These are phyloP conservation scores for Arachnopeziza araneosa DNA, from an alignment of 2,329 filamentous ascomycete genomes.

Conservation along the genomic window DNA sequence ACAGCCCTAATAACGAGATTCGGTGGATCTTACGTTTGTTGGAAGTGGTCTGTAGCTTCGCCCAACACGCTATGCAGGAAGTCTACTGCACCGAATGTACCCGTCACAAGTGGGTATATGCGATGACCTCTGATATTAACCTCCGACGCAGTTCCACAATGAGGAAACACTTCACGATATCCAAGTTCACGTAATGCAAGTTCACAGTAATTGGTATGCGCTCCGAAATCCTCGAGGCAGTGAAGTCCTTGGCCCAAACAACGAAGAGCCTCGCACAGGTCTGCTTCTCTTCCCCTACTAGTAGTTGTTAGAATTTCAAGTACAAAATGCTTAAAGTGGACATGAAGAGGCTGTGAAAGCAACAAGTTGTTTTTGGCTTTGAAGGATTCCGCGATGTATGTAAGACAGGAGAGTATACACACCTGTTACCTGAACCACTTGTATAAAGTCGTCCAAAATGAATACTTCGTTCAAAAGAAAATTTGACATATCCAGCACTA, in stretches of 20 bases:
- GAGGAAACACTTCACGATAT: constrained; percentile 63
- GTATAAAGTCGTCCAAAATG: constrained; percentile 75
- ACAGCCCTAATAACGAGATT: too few relatives aligned
- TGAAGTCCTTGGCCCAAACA: constrained; percentile 53
- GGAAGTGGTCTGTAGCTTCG: constrained; percentile 78
- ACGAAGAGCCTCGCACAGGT: constrained; percentile 64
- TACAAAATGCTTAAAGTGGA: neutral
- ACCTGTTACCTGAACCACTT: constrained; percentile 47
- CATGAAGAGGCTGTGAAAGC: neutral
- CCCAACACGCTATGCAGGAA: constrained; percentile 61
- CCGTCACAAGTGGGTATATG: constrained; percentile 71
- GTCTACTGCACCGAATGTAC: constrained; percentile 74
- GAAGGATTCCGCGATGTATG: neutral
- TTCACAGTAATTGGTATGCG: constrained; percentile 81
- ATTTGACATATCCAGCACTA: constrained; percentile 76
- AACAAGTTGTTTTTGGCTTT: neutral
- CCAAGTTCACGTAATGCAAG: constrained; percentile 70
- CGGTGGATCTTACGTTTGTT: constrained; percentile 49
- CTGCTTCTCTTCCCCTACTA: constrained; percentile 60
- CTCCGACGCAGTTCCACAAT: constrained; percentile 62
- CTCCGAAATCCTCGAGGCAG: constrained; percentile 61
- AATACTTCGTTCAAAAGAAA: constrained; percentile 67
- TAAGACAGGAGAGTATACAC: neutral
- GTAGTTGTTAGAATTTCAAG: neutral
- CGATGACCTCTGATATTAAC: constrained; percentile 60